These are phyloP conservation scores for Diplocarpon rosae DNA, from an alignment of 2,329 filamentous ascomycete genomes.

Conservation along the genomic window DNA sequence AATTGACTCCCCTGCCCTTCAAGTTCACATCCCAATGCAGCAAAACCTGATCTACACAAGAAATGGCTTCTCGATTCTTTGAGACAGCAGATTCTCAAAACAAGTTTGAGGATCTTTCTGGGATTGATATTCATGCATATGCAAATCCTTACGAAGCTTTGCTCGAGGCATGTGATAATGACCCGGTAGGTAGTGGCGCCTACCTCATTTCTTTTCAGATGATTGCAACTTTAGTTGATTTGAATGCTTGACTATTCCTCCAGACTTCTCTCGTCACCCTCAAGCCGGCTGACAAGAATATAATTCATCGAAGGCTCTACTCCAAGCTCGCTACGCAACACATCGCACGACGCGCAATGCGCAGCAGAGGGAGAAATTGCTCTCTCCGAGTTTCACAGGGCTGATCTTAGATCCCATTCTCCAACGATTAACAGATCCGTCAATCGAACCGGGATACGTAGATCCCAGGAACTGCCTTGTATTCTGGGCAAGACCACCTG, in stretches of 20 bases:
- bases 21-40: no score
- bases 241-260: no score
- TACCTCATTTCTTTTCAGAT: not conserved
- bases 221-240: not conserved
- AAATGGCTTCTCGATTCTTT: conserved; percentile 4
- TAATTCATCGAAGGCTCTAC: conserved; percentile 14
- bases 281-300: not conserved
- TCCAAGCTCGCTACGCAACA: conserved; percentile 43
- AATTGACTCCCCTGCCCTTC: no score
- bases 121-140: conserved; percentile 22
- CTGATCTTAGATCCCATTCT: conserved; percentile 70
- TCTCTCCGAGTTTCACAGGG: conserved; percentile 55
- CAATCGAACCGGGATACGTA: conserved; percentile 54
- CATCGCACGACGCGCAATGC: conserved; percentile 68
- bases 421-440: conserved; percentile 52
- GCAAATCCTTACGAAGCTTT: conserved; percentile 27
- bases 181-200: conserved; percentile 20
- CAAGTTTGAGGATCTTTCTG: conserved; percentile 27
- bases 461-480: conserved; percentile 76
- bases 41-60: no score
- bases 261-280: not conserved
- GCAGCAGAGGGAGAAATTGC: conserved; percentile 64
- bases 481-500: conserved; percentile 77
- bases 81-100: conserved; percentile 21
- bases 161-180: conserved; percentile 25